Percentiles rank a stretch among this genome's conserved stretches.
Conservation (phyloP, 2,329 filamentous ascomycete species). For the Ascochyta pisi region DNA sequence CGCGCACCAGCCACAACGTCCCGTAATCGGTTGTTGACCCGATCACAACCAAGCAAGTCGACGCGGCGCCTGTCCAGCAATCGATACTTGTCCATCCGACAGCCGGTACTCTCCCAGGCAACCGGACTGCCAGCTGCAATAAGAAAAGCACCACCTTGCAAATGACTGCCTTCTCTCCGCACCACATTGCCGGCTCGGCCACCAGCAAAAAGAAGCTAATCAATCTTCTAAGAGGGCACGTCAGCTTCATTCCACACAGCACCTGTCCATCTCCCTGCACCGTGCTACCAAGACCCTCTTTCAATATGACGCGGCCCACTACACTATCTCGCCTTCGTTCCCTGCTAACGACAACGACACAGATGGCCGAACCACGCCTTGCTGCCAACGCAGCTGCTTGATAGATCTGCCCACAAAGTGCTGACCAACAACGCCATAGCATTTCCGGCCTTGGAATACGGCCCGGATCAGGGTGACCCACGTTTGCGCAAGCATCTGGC, state of each 20-base stretch:
- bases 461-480: constrained; percentile 70
- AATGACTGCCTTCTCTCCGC: constrained; percentile 39
- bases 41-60: constrained; percentile 10
- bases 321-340: constrained; percentile 18
- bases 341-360: constrained; percentile 33
- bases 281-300: constrained; percentile 12
- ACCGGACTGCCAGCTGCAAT: constrained; percentile 18
- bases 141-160: constrained; percentile 2
- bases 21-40: constrained; percentile 4
- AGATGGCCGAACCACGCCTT: constrained; percentile 73
- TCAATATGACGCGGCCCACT: constrained; percentile 26
- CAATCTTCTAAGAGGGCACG: constrained; percentile 47
- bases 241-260: constrained; percentile 23
- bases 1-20: constrained; percentile 16
- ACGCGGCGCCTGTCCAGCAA: constrained; percentile 21
- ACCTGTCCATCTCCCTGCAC: constrained; percentile 8
- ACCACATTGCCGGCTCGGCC: constrained; percentile 37
- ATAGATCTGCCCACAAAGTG: constrained; percentile 65
- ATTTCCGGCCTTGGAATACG: constrained; percentile 75
- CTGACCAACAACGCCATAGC: constrained; percentile 67
- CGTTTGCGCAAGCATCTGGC: constrained; percentile 70
- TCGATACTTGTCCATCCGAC: constrained; percentile 20
- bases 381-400: constrained; percentile 69
- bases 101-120: constrained; percentile 15
- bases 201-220: constrained; percentile 44